phyloP scores from a whole-genome alignment of 2,329 filamentous ascomycete genomes.

The Talaromyces sp. region DNA sequence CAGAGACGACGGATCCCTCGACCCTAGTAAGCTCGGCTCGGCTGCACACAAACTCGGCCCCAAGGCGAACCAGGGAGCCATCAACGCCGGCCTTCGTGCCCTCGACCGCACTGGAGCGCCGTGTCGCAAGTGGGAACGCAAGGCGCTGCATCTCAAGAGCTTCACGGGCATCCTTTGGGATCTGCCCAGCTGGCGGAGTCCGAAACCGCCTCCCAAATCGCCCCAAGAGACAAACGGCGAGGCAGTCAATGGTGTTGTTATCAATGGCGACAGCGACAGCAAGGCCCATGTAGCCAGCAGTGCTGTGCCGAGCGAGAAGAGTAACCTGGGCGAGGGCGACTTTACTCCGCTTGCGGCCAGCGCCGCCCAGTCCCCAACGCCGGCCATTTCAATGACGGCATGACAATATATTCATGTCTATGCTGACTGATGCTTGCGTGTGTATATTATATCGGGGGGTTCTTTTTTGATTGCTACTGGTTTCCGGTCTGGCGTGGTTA shows the following conservation, averaged over 20 bases:
- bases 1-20: conserved; percentile 49
- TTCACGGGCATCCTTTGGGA: conserved; percentile 87
- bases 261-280: conserved; percentile 50
- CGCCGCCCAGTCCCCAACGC: conserved; percentile 50
- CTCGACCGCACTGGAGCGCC: conserved; percentile 89
- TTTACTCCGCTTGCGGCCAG: conserved; percentile 41
- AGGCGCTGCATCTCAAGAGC: conserved; percentile 78
- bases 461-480: background rate
- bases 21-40: conserved; percentile 33
- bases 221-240: conserved; percentile 56
- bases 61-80: conserved; percentile 93
- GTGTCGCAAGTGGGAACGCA: conserved; percentile 85
- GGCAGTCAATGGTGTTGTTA: conserved; percentile 21
- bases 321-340: conserved; percentile 48
- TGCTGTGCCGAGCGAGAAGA: conserved; percentile 58
- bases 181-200: conserved; percentile 73
- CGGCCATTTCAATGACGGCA: conserved; percentile 38
- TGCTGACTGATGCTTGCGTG: background rate
- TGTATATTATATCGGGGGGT: conserved; percentile 4
- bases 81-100: conserved; percentile 91
- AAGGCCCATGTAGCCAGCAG: conserved; percentile 57
- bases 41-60: conserved; percentile 79
- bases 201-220: conserved; percentile 40
- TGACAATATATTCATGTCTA: conserved; percentile 11
- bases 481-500: background rate